These are phyloP conservation scores for Hemileccinum impolitum DNA, from an alignment of 768 basidiomycete species.

Conservation along the genomic window DNA sequence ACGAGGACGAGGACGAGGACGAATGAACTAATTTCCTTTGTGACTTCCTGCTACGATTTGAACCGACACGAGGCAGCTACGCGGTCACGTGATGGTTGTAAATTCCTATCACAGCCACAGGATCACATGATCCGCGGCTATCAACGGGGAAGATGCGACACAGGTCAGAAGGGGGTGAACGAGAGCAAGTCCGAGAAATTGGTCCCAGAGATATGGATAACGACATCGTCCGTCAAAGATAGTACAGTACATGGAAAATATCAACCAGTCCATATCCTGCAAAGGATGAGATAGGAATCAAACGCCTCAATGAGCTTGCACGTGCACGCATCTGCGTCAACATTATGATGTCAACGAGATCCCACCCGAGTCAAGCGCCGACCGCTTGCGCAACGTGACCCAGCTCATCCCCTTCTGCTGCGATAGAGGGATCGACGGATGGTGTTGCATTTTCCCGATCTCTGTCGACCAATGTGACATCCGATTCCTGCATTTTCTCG, in stretches of 20 bases:
- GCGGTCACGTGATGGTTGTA: constrained; percentile 33
- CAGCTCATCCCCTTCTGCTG: constrained; percentile 16
- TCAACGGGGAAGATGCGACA: too few species aligned
- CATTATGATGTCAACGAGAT: too few species aligned
- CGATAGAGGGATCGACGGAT: constrained; percentile 5
- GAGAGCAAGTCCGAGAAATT: too few species aligned
- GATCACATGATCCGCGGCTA: too few species aligned
- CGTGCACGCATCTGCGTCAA: too few species aligned
- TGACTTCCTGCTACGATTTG: constrained; percentile 18
- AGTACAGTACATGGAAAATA: too few species aligned
- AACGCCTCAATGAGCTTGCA: background rate
- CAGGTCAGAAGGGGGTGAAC: too few species aligned
- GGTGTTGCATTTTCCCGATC: background rate
- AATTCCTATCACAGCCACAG: constrained; percentile 9
- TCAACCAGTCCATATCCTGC: too few species aligned
- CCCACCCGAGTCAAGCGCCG: constrained; percentile 10
- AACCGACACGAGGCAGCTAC: constrained; percentile 36
- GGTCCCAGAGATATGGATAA: too few species aligned
- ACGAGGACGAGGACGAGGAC: constrained; percentile 11
- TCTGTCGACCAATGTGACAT: background rate
- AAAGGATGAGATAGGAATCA: background rate
- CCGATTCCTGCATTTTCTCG: constrained; percentile 38
- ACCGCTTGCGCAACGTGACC: constrained; percentile 20
- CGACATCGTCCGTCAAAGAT: too few species aligned
- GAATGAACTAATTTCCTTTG: constrained; percentile 25